Evolutionary conservation across 768 basidiomycete species (phyloP).

Genomic region (Porpolomopsis calyptriformis): DNA sequence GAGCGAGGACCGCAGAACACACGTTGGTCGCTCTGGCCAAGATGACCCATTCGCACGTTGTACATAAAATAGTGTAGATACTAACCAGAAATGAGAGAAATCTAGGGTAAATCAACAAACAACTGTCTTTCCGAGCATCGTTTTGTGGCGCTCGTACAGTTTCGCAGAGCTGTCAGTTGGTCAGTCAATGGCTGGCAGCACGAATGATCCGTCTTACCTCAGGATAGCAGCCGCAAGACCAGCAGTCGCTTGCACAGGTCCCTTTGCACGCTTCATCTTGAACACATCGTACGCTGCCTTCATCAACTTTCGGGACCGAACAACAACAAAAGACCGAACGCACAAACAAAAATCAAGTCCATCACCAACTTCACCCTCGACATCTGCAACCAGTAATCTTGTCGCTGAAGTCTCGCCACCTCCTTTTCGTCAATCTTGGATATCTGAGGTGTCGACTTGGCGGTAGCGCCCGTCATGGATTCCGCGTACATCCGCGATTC

Average conservation of each 20-base stretch:
- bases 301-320: constrained; percentile 2
- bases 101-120: constrained; percentile 2
- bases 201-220: constrained; percentile 37
- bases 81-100: too few species aligned
- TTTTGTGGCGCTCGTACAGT: constrained; percentile 64
- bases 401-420: constrained; percentile 51
- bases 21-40: constrained; percentile 3
- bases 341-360: constrained; percentile 86
- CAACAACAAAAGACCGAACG: constrained; percentile 15
- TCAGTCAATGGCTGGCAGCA: constrained; percentile 1
- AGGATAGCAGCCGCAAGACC: constrained; percentile 64
- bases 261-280: constrained; percentile 48
- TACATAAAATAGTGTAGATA: too few species aligned
- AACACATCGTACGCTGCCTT: constrained; percentile 70
- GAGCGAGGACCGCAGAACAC: too few species aligned
- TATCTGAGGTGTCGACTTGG: constrained; percentile 53
- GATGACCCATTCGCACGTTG: too few species aligned
- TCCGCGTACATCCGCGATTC: constrained; percentile 64
- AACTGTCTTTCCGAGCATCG: constrained; percentile 40
- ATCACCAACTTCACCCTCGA: constrained; percentile 63
- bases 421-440: constrained; percentile 61
- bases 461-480: constrained; percentile 59
- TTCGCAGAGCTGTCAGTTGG: constrained; percentile 46
- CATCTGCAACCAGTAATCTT: constrained; percentile 69
- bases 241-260: constrained; percentile 50